Evolutionary conservation across 345 rosid genomes (phyloP).

Genomic region (Stellera chamaejasme): DNA sequence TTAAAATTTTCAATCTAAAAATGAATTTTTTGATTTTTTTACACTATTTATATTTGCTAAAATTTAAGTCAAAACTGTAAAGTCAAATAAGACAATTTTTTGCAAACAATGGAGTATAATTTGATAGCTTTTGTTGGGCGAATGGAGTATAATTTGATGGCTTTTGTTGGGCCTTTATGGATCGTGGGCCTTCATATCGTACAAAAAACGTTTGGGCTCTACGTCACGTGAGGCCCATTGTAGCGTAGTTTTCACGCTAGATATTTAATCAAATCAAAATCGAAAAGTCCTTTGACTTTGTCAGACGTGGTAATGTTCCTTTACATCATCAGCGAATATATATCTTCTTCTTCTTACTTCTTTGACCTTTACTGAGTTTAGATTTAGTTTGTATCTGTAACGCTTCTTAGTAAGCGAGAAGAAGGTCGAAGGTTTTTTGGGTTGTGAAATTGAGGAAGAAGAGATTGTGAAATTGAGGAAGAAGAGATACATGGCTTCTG

Average conservation of each 20-base stretch:
- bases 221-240: constrained; percentile 7
- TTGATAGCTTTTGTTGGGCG: no score
- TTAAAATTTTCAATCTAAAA: no score
- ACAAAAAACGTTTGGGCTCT: not conserved
- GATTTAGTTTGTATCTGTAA: not conserved
- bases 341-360: not conserved
- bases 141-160: not conserved
- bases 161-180: not conserved
- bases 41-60: no score
- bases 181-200: not conserved
- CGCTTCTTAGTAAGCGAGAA: not conserved
- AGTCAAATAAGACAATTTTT: no score
- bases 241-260: constrained; percentile 34
- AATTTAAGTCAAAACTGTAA: no score
- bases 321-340: not conserved
- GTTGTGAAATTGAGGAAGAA: constrained; percentile 1
- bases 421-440: not conserved
- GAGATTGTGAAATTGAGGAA: not conserved
- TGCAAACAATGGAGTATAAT: no score
- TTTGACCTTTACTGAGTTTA: not conserved
- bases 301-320: not conserved
- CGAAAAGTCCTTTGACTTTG: constrained; percentile 6
- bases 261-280: constrained; percentile 6
- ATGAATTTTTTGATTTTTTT: no score
- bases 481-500: constrained; percentile 52